phyloP scores from a whole-genome alignment of 1,139 yeast genomes.

The Candida smagusa region DNA sequence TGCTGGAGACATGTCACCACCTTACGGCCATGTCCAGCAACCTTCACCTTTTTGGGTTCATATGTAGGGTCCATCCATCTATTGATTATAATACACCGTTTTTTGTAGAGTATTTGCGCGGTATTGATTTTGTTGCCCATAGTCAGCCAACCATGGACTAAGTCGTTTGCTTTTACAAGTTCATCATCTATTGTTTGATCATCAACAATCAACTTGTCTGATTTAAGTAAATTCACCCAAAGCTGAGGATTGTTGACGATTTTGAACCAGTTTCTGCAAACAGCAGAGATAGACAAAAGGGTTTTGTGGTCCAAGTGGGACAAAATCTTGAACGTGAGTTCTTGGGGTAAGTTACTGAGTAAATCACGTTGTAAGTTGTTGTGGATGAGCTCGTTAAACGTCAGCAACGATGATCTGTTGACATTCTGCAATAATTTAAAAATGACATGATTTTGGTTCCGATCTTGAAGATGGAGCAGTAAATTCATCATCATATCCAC shows the following conservation, averaged over 20 bases:
- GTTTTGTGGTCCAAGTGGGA: constrained; percentile 63
- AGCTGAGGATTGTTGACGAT: constrained; percentile 57
- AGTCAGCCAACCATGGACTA: constrained; percentile 34
- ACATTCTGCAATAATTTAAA: constrained; percentile 65
- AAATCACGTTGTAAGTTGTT: constrained; percentile 71
- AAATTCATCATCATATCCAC: constrained; percentile 34
- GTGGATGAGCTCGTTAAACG: constrained; percentile 57
- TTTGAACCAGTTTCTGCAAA: constrained; percentile 67
- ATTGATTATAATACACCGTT: constrained; percentile 59
- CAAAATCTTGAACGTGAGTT: constrained; percentile 70
- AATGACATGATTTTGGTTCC: constrained; percentile 45
- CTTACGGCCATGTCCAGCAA: constrained; percentile 63
- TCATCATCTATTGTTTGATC: constrained; percentile 35
- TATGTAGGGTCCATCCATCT: constrained; percentile 84
- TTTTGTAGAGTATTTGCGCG: constrained; percentile 60
- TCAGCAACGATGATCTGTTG: constrained; percentile 66
- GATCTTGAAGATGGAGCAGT: constrained; percentile 33
- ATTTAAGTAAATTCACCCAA: constrained; percentile 56
- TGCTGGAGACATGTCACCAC: constrained; percentile 94
- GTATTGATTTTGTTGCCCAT: constrained; percentile 19
- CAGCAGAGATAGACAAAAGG: constrained; percentile 59
- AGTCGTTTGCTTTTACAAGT: constrained; percentile 23
- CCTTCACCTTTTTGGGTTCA: constrained; percentile 68
- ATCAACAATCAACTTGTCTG: constrained; percentile 51
- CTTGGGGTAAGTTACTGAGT: constrained; percentile 67